Conservation (phyloP, 2,329 filamentous ascomycete species). For the Alternaria gansuensis region DNA sequence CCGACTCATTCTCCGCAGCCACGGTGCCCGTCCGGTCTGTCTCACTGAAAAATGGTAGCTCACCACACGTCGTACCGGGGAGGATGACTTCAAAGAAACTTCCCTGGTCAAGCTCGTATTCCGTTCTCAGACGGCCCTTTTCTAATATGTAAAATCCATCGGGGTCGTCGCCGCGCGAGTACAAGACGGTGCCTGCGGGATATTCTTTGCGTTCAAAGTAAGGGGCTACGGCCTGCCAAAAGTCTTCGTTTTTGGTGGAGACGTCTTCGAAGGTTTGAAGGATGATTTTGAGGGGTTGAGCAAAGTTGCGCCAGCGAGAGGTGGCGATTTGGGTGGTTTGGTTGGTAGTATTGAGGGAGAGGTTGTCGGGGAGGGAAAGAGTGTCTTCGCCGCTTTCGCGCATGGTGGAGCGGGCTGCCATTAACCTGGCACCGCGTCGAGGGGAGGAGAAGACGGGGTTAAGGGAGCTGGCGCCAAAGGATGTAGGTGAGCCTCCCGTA, state of each 20-base stretch:
- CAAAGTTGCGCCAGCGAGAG: conserved; percentile 83
- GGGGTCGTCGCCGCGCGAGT: conserved; percentile 76
- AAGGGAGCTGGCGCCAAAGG: conserved; percentile 44
- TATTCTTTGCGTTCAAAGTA: conserved; percentile 80
- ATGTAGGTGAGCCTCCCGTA: conserved; percentile 35
- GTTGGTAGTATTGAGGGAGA: conserved; percentile 12
- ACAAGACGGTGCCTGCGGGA: conserved; percentile 75
- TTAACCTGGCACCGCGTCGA: conserved; percentile 76
- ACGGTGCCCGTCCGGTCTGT: conserved; percentile 88
- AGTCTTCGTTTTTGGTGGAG: conserved; percentile 87
- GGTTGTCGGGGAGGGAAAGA: conserved; percentile 26
- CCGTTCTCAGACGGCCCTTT: conserved; percentile 84
- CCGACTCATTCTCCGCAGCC: conserved; percentile 79
- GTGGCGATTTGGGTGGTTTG: conserved; percentile 23
- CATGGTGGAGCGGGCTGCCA: conserved; percentile 79
- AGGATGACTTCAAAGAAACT: conserved; percentile 90
- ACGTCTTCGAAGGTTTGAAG: conserved; percentile 94
- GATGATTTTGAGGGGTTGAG: conserved; percentile 88
- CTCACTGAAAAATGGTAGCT: conserved; percentile 94
- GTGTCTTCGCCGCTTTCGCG: conserved; percentile 58
- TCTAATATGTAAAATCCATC: conserved; percentile 91
- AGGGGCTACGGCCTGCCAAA: conserved; percentile 82
- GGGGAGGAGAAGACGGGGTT: conserved; percentile 77
- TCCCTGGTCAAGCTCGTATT: conserved; percentile 91
- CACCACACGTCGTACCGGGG: conserved; percentile 92